Percentiles rank a stretch among this genome's conserved stretches.
These are phyloP conservation scores for Lagerstroemia speciosa DNA, from an alignment of 345 rosid species.

Conservation along the genomic window DNA sequence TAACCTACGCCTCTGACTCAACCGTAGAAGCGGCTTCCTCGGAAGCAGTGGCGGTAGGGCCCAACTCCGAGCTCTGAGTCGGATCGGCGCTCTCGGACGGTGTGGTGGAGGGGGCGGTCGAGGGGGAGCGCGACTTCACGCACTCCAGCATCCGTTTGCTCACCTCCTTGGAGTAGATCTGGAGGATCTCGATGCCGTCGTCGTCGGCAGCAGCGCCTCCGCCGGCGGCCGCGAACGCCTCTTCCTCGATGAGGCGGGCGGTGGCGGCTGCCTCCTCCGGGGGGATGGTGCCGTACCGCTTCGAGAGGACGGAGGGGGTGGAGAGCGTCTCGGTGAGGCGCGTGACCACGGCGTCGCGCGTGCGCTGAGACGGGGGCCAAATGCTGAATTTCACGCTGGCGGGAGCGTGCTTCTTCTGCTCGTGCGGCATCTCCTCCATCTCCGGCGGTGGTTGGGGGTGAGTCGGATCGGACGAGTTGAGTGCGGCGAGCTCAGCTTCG, in stretches of 20 bases:
- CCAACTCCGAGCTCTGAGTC: not conserved
- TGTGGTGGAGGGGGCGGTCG: conserved; percentile 1
- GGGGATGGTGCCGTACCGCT: conserved; percentile 68
- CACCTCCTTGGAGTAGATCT: conserved; percentile 81
- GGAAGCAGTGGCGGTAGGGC: conserved; percentile 1
- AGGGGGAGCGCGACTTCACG: conserved; percentile 42
- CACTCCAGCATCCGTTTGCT: conserved; percentile 79
- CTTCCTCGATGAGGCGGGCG: conserved; percentile 66
- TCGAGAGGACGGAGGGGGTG: conserved; percentile 69
- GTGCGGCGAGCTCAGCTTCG: conserved; percentile 19
- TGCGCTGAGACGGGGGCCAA: conserved; percentile 91
- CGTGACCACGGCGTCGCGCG: conserved; percentile 66
- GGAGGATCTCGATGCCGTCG: conserved; percentile 81
- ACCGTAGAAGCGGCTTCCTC: conserved; percentile 13
- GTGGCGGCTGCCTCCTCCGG: conserved; percentile 47
- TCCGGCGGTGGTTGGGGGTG: conserved; percentile 6
- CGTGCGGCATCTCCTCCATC: conserved; percentile 16
- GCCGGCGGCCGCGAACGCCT: conserved; percentile 56
- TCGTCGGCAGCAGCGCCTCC: conserved; percentile 40
- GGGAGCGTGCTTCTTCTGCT: conserved; percentile 8
- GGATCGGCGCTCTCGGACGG: conserved; percentile 1
- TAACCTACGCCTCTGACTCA: conserved; percentile 10
- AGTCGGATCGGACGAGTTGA: conserved; percentile 4
- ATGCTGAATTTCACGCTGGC: conserved; percentile 43
- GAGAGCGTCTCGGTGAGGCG: conserved; percentile 80